Evolutionary conservation across 2,329 filamentous ascomycete genomes (phyloP).

Genomic region (Sordariomycetes sp.): DNA sequence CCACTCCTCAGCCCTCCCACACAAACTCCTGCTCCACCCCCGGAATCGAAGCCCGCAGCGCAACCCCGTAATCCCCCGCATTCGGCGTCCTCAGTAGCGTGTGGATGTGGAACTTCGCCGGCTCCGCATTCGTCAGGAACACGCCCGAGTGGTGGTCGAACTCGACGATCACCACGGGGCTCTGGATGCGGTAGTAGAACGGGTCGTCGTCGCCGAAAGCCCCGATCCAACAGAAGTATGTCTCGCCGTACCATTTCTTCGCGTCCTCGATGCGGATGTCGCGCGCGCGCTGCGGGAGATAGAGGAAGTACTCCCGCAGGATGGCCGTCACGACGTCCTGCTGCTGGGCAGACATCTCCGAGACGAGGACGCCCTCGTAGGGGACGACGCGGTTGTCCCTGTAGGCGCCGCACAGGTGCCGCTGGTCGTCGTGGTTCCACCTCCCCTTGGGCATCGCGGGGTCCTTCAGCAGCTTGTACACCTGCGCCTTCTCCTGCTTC

Average conservation of each 20-base stretch:
- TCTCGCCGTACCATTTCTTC: slow-evolving; percentile 50
- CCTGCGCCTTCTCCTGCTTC: slow-evolving; percentile 37
- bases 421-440: slow-evolving; percentile 75
- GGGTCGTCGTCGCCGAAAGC: slow-evolving; percentile 54
- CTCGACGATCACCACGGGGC: slow-evolving; percentile 62
- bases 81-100: slow-evolving; percentile 65
- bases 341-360: slow-evolving; percentile 34
- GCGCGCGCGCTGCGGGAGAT: slow-evolving; percentile 48
- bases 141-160: slow-evolving; percentile 76
- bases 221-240: slow-evolving; percentile 74
- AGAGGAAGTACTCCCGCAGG: slow-evolving; percentile 55
- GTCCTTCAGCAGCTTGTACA: slow-evolving; percentile 51
- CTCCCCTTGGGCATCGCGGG: slow-evolving; percentile 55
- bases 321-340: slow-evolving; percentile 46
- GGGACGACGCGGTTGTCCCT: slow-evolving; percentile 69
- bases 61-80: slow-evolving; percentile 63
- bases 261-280: slow-evolving; percentile 43
- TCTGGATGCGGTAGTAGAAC: slow-evolving; percentile 72
- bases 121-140: slow-evolving; percentile 62
- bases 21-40: slow-evolving; percentile 26
- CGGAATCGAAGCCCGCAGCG: slow-evolving; percentile 26
- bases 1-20: slow-evolving; percentile 22
- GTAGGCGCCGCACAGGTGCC: slow-evolving; percentile 68
- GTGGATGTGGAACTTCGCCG: slow-evolving; percentile 71
- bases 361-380: slow-evolving; percentile 55